These are phyloP conservation scores for Alternaria gansuensis DNA, from an alignment of 2,329 filamentous ascomycete species.

Conservation along the genomic window DNA sequence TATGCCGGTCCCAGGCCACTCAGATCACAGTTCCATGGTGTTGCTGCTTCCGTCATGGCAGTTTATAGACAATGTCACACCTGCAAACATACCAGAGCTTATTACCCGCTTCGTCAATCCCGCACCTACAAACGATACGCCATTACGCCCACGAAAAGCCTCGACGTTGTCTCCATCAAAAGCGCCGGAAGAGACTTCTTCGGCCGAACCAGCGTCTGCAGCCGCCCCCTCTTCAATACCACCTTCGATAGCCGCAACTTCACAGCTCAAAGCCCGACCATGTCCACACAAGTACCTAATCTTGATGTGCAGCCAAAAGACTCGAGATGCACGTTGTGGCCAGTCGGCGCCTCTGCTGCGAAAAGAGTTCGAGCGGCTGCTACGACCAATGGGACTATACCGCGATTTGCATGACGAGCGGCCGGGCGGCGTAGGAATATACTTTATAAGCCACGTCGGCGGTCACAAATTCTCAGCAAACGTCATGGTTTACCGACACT, in stretches of 20 bases:
- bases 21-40: slow-evolving; percentile 73
- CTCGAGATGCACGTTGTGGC: slow-evolving; percentile 93
- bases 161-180: slow-evolving; percentile 26
- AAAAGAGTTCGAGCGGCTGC: slow-evolving; percentile 86
- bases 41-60: slow-evolving; percentile 87
- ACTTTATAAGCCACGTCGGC: slow-evolving; percentile 95
- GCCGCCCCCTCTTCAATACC: slow-evolving; percentile 31
- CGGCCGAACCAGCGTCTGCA: slow-evolving; percentile 18
- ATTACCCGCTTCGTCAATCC: slow-evolving; percentile 74
- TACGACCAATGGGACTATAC: slow-evolving; percentile 83
- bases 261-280: slow-evolving; percentile 65
- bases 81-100: slow-evolving; percentile 74
- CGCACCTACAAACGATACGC: slow-evolving; percentile 76
- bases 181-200: slow-evolving; percentile 29
- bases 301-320: slow-evolving; percentile 91
- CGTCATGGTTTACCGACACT: slow-evolving; percentile 84
- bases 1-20: slow-evolving; percentile 77
- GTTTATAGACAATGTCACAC: slow-evolving; percentile 83
- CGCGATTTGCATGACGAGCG: slow-evolving; percentile 88
- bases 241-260: slow-evolving; percentile 40
- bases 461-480: slow-evolving; percentile 98
- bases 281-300: slow-evolving; percentile 88
- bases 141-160: slow-evolving; percentile 55
- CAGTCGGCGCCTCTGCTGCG: slow-evolving; percentile 91
- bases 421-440: slow-evolving; percentile 91